Base-by-base conservation (phyloP, 345 rosid species). In the Physaria fendleri region DNA sequence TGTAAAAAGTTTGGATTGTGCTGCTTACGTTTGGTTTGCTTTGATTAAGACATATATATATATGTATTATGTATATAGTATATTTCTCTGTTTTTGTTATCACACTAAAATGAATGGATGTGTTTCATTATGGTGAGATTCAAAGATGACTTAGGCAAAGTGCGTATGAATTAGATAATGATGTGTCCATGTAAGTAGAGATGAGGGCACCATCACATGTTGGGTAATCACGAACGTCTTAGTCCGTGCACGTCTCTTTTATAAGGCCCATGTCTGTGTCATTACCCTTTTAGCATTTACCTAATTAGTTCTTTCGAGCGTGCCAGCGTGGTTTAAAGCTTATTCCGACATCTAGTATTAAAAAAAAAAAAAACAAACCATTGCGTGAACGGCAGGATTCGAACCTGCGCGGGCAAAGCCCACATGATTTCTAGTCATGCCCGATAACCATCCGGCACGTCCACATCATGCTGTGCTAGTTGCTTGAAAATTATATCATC, bases 341-440 rank as follows among this genome's bases (percentile, higher is more conserved):
- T 27, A 6, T 25, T 25, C 12, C 8, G 12, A 30, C n/a, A 2
- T 30, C 12, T 9, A 10, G 4, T 30, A 12, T 9, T 9, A 30
- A 8, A 30, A 10, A 30, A 9, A 30, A 2, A 8, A 30, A 9
- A 2, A 29, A 32, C 2, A 35, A 14, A 4, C 0, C n/a, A n/a
- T n/a, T n/a, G n/a, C 69, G 60, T 63, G 71, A 51, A 57, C 66
- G 75, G 85, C 90, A 82, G 85, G 84, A 82, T 84, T 86, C 90
- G 84, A 84, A 81, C 90, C 88, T 78, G 90, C 90, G 87, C 88
- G 95, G 90, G 88, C 83, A 77, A 8, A 84, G 89, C 87, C 91
- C 90, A 87, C 90, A 81, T 81, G 90, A 85, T 80, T 90, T 90
- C 90, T 84, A 90, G 86, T 90, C 92, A 81, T 82, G 92, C 87